Evolutionary conservation across 768 basidiomycete genomes (phyloP).

Genomic region (Lentinula sp.): DNA sequence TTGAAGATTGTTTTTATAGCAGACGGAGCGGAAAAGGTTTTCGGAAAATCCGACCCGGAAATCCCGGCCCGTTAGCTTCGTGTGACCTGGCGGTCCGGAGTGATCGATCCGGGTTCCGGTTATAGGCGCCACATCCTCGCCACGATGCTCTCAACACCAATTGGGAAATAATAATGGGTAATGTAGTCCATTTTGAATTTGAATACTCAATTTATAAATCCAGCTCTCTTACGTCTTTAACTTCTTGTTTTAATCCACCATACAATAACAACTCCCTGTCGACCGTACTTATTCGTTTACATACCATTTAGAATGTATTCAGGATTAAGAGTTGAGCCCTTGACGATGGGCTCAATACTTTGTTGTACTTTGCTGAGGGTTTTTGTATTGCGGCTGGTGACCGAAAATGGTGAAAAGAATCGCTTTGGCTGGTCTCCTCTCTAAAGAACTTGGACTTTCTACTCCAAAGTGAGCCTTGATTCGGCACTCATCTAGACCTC

Average conservation of each 20-base stretch:
- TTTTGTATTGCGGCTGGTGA: not conserved
- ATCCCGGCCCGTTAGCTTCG: not conserved
- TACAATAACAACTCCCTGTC: not conserved
- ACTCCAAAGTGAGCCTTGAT: no score
- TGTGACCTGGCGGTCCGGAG: not conserved
- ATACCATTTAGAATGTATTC: not conserved
- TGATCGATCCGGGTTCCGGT: not conserved
- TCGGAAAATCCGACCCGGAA: not conserved
- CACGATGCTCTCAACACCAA: slow-evolving; percentile 3
- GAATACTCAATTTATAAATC: not conserved
- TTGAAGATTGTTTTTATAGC: not conserved
- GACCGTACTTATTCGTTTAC: not conserved
- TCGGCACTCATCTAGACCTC: not conserved
- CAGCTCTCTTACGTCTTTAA: not conserved
- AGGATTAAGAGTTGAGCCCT: not conserved
- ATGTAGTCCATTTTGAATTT: not conserved
- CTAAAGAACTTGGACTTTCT: not conserved
- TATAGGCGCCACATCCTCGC: not conserved
- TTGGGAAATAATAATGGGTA: not conserved
- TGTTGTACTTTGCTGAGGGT: not conserved
- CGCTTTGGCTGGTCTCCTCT: not conserved
- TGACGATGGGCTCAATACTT: not conserved
- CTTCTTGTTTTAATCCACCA: not conserved
- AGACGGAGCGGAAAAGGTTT: not conserved
- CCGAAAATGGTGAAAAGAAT: not conserved